Evolutionary conservation across 164 flowering plant genomes (phyloP), one percentile per base, ranked within the genome.

Genomic region (Buxus sempervirens): DNA sequence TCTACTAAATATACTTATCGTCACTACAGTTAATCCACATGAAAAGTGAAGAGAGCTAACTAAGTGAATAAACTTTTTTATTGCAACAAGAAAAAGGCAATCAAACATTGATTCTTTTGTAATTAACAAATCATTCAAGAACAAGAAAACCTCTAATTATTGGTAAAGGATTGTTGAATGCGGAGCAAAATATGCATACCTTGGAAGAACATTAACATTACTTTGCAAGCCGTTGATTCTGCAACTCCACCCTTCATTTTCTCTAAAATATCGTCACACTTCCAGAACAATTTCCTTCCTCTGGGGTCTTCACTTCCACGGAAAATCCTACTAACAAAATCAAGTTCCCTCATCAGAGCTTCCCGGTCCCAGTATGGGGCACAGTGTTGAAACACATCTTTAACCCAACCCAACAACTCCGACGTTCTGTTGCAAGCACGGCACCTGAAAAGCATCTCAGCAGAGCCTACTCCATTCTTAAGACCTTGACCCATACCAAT

Each of bases 301-400:
- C 88, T 82, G 25, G 86, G 71, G 70, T 95, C 98, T 74, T 92
- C 93, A 76, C 99, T 95, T 65, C 97, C 93, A 61, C 81, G 86
- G 66, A 95, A 95, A 20, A 95, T 90, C 65, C 98, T 81, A 73
- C 94, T 81, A 21, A 90, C 99, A 78, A 76, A 84, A 78, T 90
- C 98, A 63, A 95, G 90, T 70, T 93, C 99, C 67, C 89, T 90
- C 75, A 84, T 69, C 63, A 95, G 70, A 63, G 95, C 83, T 16
- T 88, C 96, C 26, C 86, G 78, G 61, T 90, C 94, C 99, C 99
- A 95, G 28, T 80, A 70, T 14, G 96, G 96, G n/a, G 96, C 98
- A 84, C 98, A 95, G 66, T 93, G 91, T 71, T 89, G 97, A 79
- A 95, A 93, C 15, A 93, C 98, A 84, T 95, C 98, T 74, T 89